Evolutionary conservation across 805 yeast genomes (phyloP).

Genomic region (Saccharomycopsis sp.): DNA sequence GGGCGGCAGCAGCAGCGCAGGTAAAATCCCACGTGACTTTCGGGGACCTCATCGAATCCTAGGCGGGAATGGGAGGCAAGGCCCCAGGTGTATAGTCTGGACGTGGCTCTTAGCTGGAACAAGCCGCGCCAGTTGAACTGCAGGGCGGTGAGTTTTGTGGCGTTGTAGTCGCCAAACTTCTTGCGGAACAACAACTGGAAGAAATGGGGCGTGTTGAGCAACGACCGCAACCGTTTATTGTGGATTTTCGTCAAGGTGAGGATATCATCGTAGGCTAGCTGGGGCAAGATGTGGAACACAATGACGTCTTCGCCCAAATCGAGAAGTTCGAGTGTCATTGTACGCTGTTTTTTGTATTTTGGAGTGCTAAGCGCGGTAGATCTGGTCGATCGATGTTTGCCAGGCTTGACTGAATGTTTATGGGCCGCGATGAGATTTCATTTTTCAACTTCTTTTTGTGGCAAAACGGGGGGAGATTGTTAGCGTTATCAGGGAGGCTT

Average conservation of each 20-base stretch:
- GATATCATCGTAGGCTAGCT: conserved; percentile 10
- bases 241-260: background rate
- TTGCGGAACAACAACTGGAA: conserved; percentile 13
- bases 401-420: too few relatives aligned
- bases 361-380: too few relatives aligned
- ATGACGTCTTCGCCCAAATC: conserved; percentile 14
- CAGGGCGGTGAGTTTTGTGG: background rate
- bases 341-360: too few relatives aligned
- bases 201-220: conserved; percentile 1
- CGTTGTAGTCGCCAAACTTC: conserved; percentile 7
- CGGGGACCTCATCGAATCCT: background rate
- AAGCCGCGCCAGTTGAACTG: conserved; percentile 10
- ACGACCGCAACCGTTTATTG: conserved; percentile 1
- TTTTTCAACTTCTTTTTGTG: too few relatives aligned
- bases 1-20: background rate
- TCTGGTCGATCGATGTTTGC: too few relatives aligned
- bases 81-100: conserved; percentile 15
- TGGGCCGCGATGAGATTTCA: too few relatives aligned
- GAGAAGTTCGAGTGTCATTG: background rate
- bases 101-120: background rate
- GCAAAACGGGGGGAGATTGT: too few relatives aligned
- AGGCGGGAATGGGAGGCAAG: conserved; percentile 2
- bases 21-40: background rate
- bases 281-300: conserved; percentile 14
- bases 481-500: too few relatives aligned